Conservation (phyloP, 1,284 basidiomycete genomes). For the Cutaneotrichosporon sp. region DNA sequence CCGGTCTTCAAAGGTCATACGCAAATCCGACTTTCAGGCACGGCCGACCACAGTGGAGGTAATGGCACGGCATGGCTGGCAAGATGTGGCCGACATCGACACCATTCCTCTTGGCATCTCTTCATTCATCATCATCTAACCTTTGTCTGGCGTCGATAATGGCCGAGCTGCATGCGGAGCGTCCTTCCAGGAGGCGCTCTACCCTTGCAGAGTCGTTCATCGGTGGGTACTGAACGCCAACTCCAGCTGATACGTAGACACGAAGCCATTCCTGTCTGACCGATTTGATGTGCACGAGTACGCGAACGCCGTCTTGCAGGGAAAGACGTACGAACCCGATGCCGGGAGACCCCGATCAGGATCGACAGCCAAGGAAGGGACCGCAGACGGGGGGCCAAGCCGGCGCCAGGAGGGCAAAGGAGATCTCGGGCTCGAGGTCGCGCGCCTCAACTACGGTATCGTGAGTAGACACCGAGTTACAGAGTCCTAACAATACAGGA, state of each 20-base stretch:
- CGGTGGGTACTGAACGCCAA: slow-evolving; percentile 3
- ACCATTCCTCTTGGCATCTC: no score
- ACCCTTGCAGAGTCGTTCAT: slow-evolving; percentile 17
- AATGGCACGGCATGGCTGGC: no score
- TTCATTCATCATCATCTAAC: no score
- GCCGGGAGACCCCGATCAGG: neutral
- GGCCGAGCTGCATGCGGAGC: slow-evolving; percentile 5
- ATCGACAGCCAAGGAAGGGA: slow-evolving; percentile 4
- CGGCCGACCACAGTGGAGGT: no score
- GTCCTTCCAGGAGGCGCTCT: slow-evolving; percentile 6
- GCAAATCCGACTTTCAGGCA: no score
- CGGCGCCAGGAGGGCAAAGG: slow-evolving; percentile 54
- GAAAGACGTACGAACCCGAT: slow-evolving; percentile 62
- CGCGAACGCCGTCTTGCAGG: slow-evolving; percentile 77
- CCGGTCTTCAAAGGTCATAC: no score
- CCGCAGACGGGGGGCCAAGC: neutral
- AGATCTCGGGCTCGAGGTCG: slow-evolving; percentile 78
- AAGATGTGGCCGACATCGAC: no score
- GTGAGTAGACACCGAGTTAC: slow-evolving; percentile 19
- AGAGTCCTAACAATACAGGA: slow-evolving; percentile 50
- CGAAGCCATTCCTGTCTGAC: slow-evolving; percentile 49
- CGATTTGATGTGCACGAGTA: slow-evolving; percentile 81
- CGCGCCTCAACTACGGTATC: slow-evolving; percentile 73
- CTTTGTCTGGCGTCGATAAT: no score
- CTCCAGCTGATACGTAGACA: slow-evolving; percentile 27